Evolutionary conservation across 805 yeast genomes (phyloP), one percentile per base, ranked within the genome.

Genomic region (Myxozyma kluyveri): DNA sequence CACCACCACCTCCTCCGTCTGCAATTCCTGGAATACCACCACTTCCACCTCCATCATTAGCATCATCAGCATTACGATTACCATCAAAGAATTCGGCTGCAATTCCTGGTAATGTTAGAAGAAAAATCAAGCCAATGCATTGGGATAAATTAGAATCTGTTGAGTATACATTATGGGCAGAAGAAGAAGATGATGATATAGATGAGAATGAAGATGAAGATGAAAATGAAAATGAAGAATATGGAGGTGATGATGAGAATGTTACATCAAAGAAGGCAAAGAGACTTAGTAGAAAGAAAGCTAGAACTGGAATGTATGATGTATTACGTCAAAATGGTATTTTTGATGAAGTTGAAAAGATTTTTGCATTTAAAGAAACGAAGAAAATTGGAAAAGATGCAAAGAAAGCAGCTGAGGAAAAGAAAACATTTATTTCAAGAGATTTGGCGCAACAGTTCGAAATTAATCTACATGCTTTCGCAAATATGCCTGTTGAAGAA

Each of bases 391-490:
- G 65, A 24, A 44, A 45, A 4, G 72, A 74, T 0, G 65, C 75
- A 19, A 73, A 70, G 54, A 76, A 77, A 68, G 72, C 70, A 17
- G 78, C 75, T 45, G 72, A 71, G 37, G 74, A 75, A 38, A 85
- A 86, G 63, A 68, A 86, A 0, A 74, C 90, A 0, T 84, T 84
- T 56, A 74, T 93, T 45, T 79, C 95, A 1, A 75, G 95, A 54
- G 97, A 91, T 62, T 71, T 89, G 41, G 87, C 96, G 1, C 99
- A 93, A 65, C 97, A 88, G 62, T 89, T 93, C 72, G 96, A 96
- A 36, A 93, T 93, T 64, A 90, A 91, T 65, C 74, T 93, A 47
- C 98, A 93, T 65, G 76, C 82, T 72, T 88, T 81, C 69, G 75
- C 88, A 3, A 72, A 72, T 38, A 59, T 80, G 21, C 60, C 83